phyloP scores from a whole-genome alignment of 208 protist species.

The Trypanosoma lewisi region DNA sequence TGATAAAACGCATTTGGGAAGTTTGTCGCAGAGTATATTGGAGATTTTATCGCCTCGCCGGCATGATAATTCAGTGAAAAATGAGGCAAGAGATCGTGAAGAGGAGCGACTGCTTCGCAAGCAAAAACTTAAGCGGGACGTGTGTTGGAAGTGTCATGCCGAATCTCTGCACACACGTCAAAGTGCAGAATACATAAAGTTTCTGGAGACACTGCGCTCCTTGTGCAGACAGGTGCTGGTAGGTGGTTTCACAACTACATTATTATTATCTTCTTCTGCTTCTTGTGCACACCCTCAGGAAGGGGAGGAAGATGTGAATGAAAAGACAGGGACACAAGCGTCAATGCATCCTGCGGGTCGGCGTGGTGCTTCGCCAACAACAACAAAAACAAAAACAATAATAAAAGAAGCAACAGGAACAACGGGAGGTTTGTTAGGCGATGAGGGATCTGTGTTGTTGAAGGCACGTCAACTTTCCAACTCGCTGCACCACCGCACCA shows the following conservation, averaged over 20 bases:
- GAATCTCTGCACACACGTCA: neutral
- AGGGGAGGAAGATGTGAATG: neutral
- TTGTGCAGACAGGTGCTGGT: constrained; percentile 1
- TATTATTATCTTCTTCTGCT: too few species aligned
- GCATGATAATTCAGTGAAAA: neutral
- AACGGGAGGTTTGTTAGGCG: neutral
- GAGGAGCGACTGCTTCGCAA: neutral
- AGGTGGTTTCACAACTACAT: too few species aligned
- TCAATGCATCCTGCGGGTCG: neutral
- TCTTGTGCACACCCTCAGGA: too few species aligned
- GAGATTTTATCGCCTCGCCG: constrained; percentile 12
- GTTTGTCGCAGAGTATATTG: constrained; percentile 15
- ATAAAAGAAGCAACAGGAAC: neutral
- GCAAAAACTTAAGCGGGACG: neutral
- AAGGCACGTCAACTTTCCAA: constrained; percentile 12
- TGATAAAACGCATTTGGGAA: neutral
- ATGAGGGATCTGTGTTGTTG: constrained; percentile 1
- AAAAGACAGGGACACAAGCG: neutral
- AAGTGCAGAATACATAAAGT: constrained; percentile 7
- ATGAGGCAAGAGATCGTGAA: neutral
- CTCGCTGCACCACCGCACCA: neutral
- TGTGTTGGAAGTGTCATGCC: constrained; percentile 27
- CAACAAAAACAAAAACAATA: neutral
- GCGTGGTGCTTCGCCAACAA: neutral
- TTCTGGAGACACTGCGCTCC: constrained; percentile 14